These are phyloP conservation scores for Oryza meyeriana DNA, from an alignment of 176 grass and related monocot genomes.

Conservation along the genomic window DNA sequence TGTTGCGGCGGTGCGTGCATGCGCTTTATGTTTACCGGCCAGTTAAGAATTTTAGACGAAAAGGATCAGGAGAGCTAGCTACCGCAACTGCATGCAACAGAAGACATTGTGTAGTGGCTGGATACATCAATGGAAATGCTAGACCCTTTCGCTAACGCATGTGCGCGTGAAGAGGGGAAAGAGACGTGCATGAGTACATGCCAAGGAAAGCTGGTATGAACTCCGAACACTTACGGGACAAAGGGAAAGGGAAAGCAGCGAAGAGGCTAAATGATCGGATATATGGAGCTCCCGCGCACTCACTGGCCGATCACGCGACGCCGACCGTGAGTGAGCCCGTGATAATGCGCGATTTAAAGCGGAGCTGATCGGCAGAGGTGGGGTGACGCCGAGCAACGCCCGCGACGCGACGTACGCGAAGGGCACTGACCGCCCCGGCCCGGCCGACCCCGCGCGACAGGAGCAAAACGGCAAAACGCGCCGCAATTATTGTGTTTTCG, in stretches of 20 bases:
- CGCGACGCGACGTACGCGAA: not conserved
- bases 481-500: not conserved
- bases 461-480: not conserved
- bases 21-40: slow-evolving; percentile 16
- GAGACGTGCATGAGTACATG: slow-evolving; percentile 20
- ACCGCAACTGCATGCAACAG: not conserved
- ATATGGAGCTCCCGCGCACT: slow-evolving; percentile 22
- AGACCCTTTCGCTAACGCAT: not conserved
- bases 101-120: slow-evolving; percentile 8
- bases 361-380: too few species aligned
- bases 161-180: not conserved
- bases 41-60: not conserved
- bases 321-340: not conserved
- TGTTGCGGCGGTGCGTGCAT: not conserved
- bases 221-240: not conserved
- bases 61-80: not conserved
- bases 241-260: not conserved
- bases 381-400: too few species aligned
- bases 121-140: slow-evolving; percentile 11
- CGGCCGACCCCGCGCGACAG: not conserved
- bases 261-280: not conserved
- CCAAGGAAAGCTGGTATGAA: slow-evolving; percentile 49
- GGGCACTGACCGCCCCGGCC: not conserved
- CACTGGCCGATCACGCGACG: not conserved
- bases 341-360: slow-evolving; percentile 18